Percentiles rank a stretch among this genome's conserved stretches.
Evolutionary conservation across 2,329 filamentous ascomycete genomes (phyloP).

Genomic region (Penicillium palitans): DNA sequence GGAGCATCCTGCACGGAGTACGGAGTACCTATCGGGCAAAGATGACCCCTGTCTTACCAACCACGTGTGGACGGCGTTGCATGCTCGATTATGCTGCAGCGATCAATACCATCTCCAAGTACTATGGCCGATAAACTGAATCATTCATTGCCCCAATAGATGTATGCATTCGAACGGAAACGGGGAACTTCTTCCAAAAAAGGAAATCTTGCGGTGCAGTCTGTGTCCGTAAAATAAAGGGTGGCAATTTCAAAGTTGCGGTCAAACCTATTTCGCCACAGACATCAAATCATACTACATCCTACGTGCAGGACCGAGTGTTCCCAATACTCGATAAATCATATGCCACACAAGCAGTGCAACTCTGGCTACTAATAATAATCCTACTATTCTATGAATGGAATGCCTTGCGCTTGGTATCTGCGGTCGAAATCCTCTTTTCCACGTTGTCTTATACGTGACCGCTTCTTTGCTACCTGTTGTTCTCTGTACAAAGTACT

Average conservation of each 20-base stretch:
- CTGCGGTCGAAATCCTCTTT: background rate
- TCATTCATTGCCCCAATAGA: background rate
- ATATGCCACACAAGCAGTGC: background rate
- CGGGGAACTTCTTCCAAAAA: background rate
- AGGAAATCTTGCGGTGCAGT: background rate
- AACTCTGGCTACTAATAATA: background rate
- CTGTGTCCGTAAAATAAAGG: constrained; percentile 8
- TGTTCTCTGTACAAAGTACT: background rate
- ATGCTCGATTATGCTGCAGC: background rate
- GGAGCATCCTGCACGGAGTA: background rate
- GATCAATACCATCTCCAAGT: background rate
- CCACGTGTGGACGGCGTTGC: constrained; percentile 5
- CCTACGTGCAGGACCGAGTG: background rate
- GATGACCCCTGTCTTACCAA: background rate
- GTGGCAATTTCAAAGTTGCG: constrained; percentile 30
- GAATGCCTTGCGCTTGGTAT: background rate
- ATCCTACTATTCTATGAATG: background rate
- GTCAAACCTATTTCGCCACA: constrained; percentile 28
- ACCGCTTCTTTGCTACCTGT: constrained; percentile 1
- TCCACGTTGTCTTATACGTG: constrained; percentile 1
- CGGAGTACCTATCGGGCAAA: background rate
- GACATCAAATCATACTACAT: background rate
- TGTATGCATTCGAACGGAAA: background rate
- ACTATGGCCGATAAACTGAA: background rate
- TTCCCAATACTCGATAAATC: background rate